Evolutionary conservation across 495 filamentous ascomycete species (phyloP), one percentile per base, ranked within the genome.

Genomic region (Tuber borchii): DNA sequence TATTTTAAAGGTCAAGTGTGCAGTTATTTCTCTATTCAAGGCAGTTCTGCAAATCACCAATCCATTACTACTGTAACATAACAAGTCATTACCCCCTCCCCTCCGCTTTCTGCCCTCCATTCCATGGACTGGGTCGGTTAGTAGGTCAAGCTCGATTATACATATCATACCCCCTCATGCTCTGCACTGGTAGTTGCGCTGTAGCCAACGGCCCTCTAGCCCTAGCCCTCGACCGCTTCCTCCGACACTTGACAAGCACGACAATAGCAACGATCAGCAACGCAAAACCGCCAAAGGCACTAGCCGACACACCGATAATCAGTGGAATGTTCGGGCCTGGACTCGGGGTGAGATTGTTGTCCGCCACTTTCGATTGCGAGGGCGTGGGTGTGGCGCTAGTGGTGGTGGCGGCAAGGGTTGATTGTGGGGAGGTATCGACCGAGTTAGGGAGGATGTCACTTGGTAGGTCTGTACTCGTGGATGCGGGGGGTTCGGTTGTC

Each of bases 161-260:
- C 75, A 61, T 77, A 65, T 10, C 45, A 37, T 71, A 51, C 17
- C 44, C 14, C 37, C 71, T 7, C n/a, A 65, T 76, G 40, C 3
- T 46, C 8, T 45, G 40, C 26, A 40, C 71, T 9, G 61, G 34
- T 4, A 1, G 12, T 61, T 42, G 72, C 19, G 14, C 14, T 4
- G 37, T 0, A 19, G 14, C 22, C 34, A 48, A 69, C 1, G 48
- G 43, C 22, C 22, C 51, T 12, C 34, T 8, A 61, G 75, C 43
- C 22, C 71, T 56, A 5, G 75, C 61, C 45, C 42, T 70, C 34
- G 69, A 73, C 31, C 75, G 75, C 26, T 9, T 46, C 48, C 69
- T 81, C 69, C 73, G 75, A 43, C 76, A 46, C 42, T 72, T 81
- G 46, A 69, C 20, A 43, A 81, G 48, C 51, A 78, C n/a, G 31